phyloP scores from a whole-genome alignment of 805 yeast genomes.

The Brettanomyces bruxellensis region DNA sequence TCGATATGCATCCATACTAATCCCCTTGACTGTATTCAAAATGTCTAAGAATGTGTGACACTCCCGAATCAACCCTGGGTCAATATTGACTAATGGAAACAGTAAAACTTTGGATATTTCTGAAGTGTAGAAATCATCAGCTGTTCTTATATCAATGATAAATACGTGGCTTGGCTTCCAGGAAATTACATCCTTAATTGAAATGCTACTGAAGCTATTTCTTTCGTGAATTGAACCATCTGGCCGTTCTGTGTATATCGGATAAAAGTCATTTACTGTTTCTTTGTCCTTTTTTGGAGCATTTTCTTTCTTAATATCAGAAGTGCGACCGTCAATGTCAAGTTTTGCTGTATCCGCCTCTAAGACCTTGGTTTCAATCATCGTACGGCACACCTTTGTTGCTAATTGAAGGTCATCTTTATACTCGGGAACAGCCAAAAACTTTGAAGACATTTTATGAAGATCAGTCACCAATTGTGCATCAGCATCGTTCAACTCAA shows the following conservation, averaged over 20 bases:
- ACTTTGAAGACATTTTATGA: constrained; percentile 5
- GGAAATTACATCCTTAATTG: no score
- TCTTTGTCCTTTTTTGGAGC: no score
- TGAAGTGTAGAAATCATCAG: constrained; percentile 22
- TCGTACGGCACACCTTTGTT: constrained; percentile 8
- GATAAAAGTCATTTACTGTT: no score
- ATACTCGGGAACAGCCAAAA: constrained; percentile 6
- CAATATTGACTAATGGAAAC: constrained; percentile 27
- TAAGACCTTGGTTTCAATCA: constrained; percentile 1
- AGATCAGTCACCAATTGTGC: constrained; percentile 8
- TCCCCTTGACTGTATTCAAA: constrained; percentile 20
- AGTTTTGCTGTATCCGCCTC: background rate
- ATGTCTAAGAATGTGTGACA: constrained; percentile 12
- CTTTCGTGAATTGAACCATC: no score
- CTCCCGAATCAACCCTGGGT: constrained; percentile 24
- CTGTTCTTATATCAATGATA: constrained; percentile 32
- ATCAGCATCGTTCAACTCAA: constrained; percentile 10
- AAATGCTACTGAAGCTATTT: no score
- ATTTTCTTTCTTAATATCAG: no score
- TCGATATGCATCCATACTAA: constrained; percentile 23
- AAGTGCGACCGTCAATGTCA: no score
- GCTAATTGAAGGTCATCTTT: constrained; percentile 9
- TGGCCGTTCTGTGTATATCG: no score
- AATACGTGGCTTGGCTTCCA: constrained; percentile 11
- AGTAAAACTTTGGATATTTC: constrained; percentile 7